Conservation (phyloP, 495 filamentous ascomycete genomes). For the Penicillium paxilli region DNA sequence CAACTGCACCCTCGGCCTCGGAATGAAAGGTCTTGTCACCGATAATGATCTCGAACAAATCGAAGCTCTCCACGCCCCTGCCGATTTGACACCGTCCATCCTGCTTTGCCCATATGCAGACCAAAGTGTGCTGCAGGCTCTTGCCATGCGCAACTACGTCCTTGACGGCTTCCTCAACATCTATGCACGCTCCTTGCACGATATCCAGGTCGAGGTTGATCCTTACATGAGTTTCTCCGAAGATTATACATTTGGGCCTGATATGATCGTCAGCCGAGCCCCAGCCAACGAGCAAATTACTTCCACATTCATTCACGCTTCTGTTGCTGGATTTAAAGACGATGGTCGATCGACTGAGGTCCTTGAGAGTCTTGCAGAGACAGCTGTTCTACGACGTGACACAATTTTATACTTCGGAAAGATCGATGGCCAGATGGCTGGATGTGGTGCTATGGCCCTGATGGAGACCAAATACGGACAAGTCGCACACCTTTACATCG, state of each 20-base stretch:
- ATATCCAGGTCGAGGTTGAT: background rate
- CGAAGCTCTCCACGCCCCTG: constrained; percentile 4
- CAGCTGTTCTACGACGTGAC: constrained; percentile 13
- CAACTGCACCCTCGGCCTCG: constrained; percentile 19
- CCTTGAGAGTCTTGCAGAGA: constrained; percentile 10
- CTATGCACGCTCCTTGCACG: constrained; percentile 12
- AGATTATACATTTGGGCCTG: constrained; percentile 1
- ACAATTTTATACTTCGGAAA: constrained; percentile 18
- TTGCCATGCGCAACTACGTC: constrained; percentile 10
- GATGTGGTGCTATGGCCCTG: constrained; percentile 18
- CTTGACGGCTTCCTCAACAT: constrained; percentile 14
- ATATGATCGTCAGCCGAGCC: constrained; percentile 6
- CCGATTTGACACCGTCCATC: constrained; percentile 11
- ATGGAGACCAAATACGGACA: constrained; percentile 12
- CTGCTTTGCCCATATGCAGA: constrained; percentile 21
- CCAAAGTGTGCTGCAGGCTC: constrained; percentile 6
- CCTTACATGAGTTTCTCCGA: background rate
- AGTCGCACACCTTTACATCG: constrained; percentile 22
- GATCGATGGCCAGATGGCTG: constrained; percentile 14
- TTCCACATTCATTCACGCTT: constrained; percentile 12
- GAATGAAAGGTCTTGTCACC: constrained; percentile 13
- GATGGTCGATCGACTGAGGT: constrained; percentile 7
- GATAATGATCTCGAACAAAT: constrained; percentile 5
- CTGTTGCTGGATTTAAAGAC: constrained; percentile 15
- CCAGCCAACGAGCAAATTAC: background rate